Percentiles rank a stretch among this genome's conserved stretches.
Conservation (phyloP, 1,284 basidiomycete genomes). For the Cryptococcus sp. region DNA sequence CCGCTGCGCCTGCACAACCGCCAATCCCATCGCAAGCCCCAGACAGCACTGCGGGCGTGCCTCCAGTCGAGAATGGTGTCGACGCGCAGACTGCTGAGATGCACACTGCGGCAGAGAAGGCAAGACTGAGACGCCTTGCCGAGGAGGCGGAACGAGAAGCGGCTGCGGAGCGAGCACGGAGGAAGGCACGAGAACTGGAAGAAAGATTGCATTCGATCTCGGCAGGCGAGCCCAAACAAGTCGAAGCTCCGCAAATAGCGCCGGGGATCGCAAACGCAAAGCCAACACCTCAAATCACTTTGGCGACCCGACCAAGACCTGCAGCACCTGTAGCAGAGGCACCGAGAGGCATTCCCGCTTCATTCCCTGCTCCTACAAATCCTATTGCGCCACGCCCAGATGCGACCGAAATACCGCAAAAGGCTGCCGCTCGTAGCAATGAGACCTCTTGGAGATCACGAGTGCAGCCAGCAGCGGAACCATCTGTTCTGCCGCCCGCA, state of each 20-base stretch:
- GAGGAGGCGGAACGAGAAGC: constrained; percentile 85
- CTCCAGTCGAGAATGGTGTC: constrained; percentile 1
- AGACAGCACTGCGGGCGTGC: neutral
- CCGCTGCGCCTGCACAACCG: constrained; percentile 5
- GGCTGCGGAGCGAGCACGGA: constrained; percentile 77
- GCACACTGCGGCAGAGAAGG: constrained; percentile 86
- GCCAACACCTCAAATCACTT: constrained; percentile 18
- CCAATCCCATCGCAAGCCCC: constrained; percentile 1
- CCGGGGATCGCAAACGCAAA: constrained; percentile 22
- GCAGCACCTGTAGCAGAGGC: constrained; percentile 5
- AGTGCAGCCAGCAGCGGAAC: constrained; percentile 1
- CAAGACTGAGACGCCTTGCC: constrained; percentile 67
- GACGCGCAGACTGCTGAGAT: constrained; percentile 78
- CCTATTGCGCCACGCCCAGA: neutral
- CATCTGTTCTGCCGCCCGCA: neutral
- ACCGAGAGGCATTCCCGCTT: neutral
- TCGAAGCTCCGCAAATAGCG: constrained; percentile 26
- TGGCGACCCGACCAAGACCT: constrained; percentile 28
- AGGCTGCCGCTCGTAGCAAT: constrained; percentile 2
- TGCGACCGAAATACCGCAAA: neutral
- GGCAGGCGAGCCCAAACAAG: constrained; percentile 4
- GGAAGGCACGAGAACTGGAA: constrained; percentile 83
- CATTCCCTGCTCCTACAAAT: neutral
- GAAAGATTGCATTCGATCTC: constrained; percentile 59
- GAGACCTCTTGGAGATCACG: constrained; percentile 27